Evolutionary conservation across 805 yeast species (phyloP).

Genomic region (Wickerhamomyces bovis): DNA sequence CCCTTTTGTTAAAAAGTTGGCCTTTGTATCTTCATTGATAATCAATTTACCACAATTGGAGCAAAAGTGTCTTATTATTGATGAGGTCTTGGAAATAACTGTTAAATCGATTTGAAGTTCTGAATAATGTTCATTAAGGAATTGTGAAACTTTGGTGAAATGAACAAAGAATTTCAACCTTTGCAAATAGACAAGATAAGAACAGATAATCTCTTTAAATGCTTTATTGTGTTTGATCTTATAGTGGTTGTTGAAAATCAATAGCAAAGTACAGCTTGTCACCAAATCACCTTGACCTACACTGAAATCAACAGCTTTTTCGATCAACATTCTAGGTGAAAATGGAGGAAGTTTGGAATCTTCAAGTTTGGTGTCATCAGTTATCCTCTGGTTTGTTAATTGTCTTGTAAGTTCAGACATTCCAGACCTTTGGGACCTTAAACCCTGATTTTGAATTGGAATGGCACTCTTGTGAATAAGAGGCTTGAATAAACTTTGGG

Average conservation of each 20-base stretch:
- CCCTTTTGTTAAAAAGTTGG: conserved; percentile 22
- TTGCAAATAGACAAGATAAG: conserved; percentile 50
- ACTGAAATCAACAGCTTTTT: conserved; percentile 49
- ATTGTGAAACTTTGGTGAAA: conserved; percentile 52
- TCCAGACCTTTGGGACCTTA: conserved; percentile 10
- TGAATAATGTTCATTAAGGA: conserved; percentile 25
- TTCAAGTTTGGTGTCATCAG: conserved; percentile 1
- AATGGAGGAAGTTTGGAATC: conserved; percentile 41
- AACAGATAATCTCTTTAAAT: conserved; percentile 49
- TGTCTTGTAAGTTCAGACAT: conserved; percentile 23
- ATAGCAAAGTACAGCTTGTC: conserved; percentile 49
- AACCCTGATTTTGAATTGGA: background rate
- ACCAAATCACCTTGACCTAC: conserved; percentile 58
- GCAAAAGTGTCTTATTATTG: conserved; percentile 52
- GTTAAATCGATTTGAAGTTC: conserved; percentile 7
- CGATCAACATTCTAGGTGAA: conserved; percentile 45
- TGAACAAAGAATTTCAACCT: conserved; percentile 45
- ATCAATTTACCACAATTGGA: conserved; percentile 53
- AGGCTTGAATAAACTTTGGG: conserved; percentile 12
- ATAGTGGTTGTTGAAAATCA: conserved; percentile 43
- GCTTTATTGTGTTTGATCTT: conserved; percentile 26
- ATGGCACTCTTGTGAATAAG: conserved; percentile 1
- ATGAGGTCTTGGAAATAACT: conserved; percentile 17
- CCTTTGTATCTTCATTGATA: conserved; percentile 50
- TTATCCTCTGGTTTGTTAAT: conserved; percentile 14